These are phyloP conservation scores for Melastoma malabathricum DNA, from an alignment of 345 rosid genomes.

Conservation along the genomic window DNA sequence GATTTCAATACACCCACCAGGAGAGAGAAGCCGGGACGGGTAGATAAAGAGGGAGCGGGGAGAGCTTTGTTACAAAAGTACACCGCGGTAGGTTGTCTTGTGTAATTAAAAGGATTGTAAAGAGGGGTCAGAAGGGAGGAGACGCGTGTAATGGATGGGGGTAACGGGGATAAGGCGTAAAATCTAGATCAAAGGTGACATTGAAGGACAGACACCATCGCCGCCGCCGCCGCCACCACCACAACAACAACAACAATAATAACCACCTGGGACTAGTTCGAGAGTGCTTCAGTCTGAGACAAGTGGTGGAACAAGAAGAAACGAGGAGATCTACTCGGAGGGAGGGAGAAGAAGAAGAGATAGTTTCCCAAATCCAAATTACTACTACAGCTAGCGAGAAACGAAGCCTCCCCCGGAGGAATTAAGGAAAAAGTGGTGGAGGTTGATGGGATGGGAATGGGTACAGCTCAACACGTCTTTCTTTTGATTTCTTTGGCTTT, in stretches of 20 bases:
- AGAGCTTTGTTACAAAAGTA: background rate
- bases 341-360: conserved; percentile 1
- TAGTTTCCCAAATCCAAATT: conserved; percentile 16
- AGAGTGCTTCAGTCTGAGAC: background rate
- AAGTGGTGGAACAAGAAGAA: background rate
- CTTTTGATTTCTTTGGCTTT: too few relatives aligned
- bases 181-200: conserved; percentile 16
- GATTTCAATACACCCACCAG: background rate
- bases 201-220: conserved; percentile 8
- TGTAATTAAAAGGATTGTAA: too few relatives aligned
- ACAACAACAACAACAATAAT: background rate
- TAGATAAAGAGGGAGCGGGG: background rate
- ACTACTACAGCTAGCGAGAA: conserved; percentile 36
- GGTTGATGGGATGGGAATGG: conserved; percentile 9
- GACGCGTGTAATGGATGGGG: conserved; percentile 23
- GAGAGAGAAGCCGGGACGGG: background rate
- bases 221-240: background rate
- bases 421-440: conserved; percentile 5
- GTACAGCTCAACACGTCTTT: conserved; percentile 76
- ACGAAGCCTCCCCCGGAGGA: conserved; percentile 4
- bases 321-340: too few relatives aligned
- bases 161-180: conserved; percentile 11
- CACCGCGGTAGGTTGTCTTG: background rate
- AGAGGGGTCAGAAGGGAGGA: conserved; percentile 6
- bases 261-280: background rate